phyloP scores from a whole-genome alignment of 306 rosid species.

The Vigna nakashimae region DNA sequence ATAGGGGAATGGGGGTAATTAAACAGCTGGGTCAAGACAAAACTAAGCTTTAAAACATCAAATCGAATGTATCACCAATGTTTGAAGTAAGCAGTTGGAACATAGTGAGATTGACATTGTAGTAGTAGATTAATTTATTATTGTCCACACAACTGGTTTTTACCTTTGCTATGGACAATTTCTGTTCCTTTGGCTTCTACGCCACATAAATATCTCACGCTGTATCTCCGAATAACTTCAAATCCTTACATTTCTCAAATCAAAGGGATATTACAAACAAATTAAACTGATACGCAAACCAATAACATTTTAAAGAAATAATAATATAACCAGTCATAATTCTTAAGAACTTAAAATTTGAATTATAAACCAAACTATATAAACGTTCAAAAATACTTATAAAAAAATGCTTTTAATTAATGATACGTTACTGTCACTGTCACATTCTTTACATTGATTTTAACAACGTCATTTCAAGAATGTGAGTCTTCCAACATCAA shows the following conservation, averaged over 20 bases:
- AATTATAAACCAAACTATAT: not conserved
- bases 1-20: constrained; percentile 51
- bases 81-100: constrained; percentile 57
- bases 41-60: constrained; percentile 56
- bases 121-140: not conserved
- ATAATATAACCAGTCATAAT: not conserved
- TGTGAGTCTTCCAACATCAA: not conserved
- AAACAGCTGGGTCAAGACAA: constrained; percentile 55
- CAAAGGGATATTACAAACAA: not conserved
- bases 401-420: not conserved
- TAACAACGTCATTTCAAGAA: not conserved
- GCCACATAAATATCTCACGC: constrained; percentile 43
- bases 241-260: not conserved
- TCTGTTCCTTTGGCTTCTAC: constrained; percentile 60
- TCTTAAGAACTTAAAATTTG: not conserved
- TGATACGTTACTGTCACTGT: not conserved
- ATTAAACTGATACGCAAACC: not conserved
- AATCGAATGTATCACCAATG: constrained; percentile 75
- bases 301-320: too few species aligned
- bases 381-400: not conserved
- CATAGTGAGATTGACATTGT: constrained; percentile 46
- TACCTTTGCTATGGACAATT: constrained; percentile 43
- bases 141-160: not conserved
- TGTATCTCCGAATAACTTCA: not conserved
- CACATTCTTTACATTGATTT: not conserved